Conservation (phyloP, 2,329 filamentous ascomycete species). For the Hypoxylon sp. region DNA sequence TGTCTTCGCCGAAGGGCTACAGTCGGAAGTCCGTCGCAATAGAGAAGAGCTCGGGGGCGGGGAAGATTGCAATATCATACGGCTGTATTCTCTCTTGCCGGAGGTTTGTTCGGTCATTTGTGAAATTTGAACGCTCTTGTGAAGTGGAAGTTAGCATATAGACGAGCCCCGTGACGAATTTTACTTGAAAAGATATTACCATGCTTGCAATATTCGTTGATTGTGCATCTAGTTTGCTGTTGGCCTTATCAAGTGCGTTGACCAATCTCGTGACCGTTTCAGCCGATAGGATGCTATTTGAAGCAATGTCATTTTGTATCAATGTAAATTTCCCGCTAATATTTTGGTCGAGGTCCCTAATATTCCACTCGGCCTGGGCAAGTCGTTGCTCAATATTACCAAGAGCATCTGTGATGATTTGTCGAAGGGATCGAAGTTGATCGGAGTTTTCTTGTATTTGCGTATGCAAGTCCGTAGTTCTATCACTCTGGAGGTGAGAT, state of each 20-base stretch:
- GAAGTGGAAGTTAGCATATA: not conserved
- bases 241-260: not conserved
- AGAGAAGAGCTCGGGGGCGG: not conserved
- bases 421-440: not conserved
- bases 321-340: not conserved
- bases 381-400: conserved; percentile 1
- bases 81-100: no score
- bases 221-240: not conserved
- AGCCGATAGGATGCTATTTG: not conserved
- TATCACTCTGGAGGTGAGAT: not conserved
- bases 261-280: not conserved
- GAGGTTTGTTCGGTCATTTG: not conserved
- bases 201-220: not conserved
- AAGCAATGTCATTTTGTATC: conserved; percentile 1
- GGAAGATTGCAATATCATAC: not conserved
- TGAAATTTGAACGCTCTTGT: not conserved
- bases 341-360: conserved; percentile 1
- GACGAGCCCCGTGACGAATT: no score
- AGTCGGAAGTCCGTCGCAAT: not conserved
- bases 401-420: not conserved
- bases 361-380: not conserved
- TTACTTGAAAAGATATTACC: not conserved
- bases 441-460: conserved; percentile 1
- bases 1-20: not conserved
- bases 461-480: not conserved